Evolutionary conservation across 768 basidiomycete species (phyloP), one percentile per base, ranked within the genome.

Genomic region (Clathrus columnatus): DNA sequence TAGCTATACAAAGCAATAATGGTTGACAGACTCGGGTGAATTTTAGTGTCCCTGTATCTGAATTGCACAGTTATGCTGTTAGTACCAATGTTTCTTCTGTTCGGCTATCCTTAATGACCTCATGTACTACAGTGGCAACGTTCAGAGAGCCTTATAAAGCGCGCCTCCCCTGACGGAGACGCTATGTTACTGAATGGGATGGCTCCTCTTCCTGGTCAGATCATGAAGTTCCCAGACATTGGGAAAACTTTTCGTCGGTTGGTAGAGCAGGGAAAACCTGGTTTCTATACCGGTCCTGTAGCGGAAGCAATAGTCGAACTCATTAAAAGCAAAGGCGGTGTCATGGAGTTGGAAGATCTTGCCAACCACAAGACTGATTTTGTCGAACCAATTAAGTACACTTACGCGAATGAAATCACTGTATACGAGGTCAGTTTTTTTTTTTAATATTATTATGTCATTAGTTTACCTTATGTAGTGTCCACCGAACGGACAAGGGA

Each of bases 401-500:
- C 86, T 1, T 98, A 90, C 62, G 85, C 77, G 18, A 74, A 77
- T 7, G 87, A 92, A 56, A 86, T 97, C 6, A 91, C 92, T 0
- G 74, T 98, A 0, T 91, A 91, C 67, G 95, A 99, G 79, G 92
- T 88, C 61, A 58, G 74, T 50, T 7, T 11, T 16, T 36, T 26
- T 21, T 32, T 32, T 43, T 2, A 36, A 4, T 32, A 32, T 7
- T 43, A 21, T 18, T 45, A 18, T 41, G 29, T 27, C 58, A 18
- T 51, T 61, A 36, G 50, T 47, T 50, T 32, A 41, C 16, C 45
- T 5, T 21, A 30, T 48, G 7, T 44, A 91, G 91, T 95, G 92
- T 63, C 95, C 94, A 7, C 95, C 95, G 0, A 98, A 96, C 66
- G 93, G 95, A 7, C 94, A 97, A 79, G 95, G 94, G 64, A 80